Evolutionary conservation across 805 yeast species (phyloP).

Genomic region (Candida maltosa): DNA sequence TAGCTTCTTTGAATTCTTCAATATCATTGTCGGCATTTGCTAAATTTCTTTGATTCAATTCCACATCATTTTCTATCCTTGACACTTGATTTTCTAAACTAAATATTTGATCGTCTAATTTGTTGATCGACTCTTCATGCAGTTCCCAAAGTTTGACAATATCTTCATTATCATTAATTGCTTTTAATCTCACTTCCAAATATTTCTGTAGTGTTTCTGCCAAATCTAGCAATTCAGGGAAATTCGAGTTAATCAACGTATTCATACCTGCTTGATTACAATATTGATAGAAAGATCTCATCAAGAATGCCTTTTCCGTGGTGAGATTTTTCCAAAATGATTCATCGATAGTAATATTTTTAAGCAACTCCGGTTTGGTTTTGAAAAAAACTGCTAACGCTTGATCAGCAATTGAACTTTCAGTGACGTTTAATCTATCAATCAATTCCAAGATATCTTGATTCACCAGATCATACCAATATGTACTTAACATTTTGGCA

Average conservation of each 20-base stretch:
- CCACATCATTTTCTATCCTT: conserved; percentile 15
- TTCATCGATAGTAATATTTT: conserved; percentile 57
- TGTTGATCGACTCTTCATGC: conserved; percentile 12
- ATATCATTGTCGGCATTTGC: conserved; percentile 4
- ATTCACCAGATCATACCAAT: conserved; percentile 69
- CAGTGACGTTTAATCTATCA: conserved; percentile 67
- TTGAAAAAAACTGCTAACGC: conserved; percentile 66
- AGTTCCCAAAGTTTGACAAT: conserved; percentile 17
- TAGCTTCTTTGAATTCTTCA: neutral
- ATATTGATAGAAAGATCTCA: conserved; percentile 62
- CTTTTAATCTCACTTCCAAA: conserved; percentile 42
- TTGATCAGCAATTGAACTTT: conserved; percentile 60
- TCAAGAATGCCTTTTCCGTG: conserved; percentile 70
- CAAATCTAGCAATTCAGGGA: conserved; percentile 76
- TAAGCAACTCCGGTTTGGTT: conserved; percentile 58
- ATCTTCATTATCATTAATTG: conserved; percentile 19
- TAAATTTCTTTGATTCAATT: neutral
- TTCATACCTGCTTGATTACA: conserved; percentile 53
- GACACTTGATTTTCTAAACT: conserved; percentile 14
- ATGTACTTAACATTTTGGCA: conserved; percentile 57
- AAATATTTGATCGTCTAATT: conserved; percentile 14
- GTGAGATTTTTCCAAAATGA: conserved; percentile 68
- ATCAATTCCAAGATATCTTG: conserved; percentile 71
- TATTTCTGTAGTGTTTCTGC: conserved; percentile 59
- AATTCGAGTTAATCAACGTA: conserved; percentile 60